Conservation (phyloP, 352 stramenopile species). For the Pythium aquatile region DNA sequence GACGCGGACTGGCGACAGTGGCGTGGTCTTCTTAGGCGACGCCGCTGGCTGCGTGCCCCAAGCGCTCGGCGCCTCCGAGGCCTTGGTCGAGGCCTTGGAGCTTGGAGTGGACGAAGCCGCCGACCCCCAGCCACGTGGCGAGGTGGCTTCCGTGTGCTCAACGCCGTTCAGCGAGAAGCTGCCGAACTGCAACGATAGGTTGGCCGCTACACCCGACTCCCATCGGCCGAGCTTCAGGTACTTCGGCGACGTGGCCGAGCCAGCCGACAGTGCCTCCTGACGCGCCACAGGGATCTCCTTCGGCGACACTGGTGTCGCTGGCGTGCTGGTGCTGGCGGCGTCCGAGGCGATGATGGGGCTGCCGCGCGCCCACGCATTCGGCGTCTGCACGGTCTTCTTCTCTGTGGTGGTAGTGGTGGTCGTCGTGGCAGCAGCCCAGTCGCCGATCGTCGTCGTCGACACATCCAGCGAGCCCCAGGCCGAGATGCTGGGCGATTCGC, state of each 20-base stretch:
- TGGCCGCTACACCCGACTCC: constrained; percentile 62
- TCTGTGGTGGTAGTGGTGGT: constrained; percentile 39
- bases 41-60: constrained; percentile 41
- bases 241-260: constrained; percentile 49
- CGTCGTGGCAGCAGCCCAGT: constrained; percentile 49
- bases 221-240: constrained; percentile 87
- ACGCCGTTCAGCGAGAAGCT: constrained; percentile 83
- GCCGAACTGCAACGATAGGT: constrained; percentile 84
- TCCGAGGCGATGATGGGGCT: constrained; percentile 51
- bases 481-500: constrained; percentile 50
- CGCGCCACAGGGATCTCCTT: constrained; percentile 62
- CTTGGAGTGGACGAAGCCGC: constrained; percentile 45
- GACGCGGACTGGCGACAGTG: constrained; percentile 47
- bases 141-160: constrained; percentile 54
- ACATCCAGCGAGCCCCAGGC: constrained; percentile 73
- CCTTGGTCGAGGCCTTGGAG: constrained; percentile 4
- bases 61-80: constrained; percentile 47
- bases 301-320: constrained; percentile 57
- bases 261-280: constrained; percentile 34
- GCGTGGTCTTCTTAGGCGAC: constrained; percentile 59
- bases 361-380: constrained; percentile 65
- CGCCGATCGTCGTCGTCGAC: constrained; percentile 50
- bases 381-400: constrained; percentile 46
- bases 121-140: constrained; percentile 59
- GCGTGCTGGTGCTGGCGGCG: constrained; percentile 28